Conservation (phyloP, 1,139 yeast genomes). For the Sporopachydermia cereana region DNA sequence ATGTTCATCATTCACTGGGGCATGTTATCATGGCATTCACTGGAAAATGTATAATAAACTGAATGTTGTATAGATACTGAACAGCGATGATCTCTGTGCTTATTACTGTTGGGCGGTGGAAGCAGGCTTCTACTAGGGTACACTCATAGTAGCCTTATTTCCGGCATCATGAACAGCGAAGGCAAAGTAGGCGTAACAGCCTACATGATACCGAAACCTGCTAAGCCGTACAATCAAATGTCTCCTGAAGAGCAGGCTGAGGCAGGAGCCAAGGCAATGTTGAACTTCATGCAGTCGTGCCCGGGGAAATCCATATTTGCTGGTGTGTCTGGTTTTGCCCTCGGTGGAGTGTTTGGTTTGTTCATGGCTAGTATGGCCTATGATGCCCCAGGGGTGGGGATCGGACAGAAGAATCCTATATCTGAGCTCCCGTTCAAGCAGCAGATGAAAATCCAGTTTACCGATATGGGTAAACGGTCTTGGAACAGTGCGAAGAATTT, state of each 20-base stretch:
- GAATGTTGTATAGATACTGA: too few relatives aligned
- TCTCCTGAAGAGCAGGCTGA: constrained; percentile 90
- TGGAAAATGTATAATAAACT: too few relatives aligned
- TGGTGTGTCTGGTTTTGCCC: constrained; percentile 88
- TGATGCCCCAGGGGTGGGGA: constrained; percentile 59
- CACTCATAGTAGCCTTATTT: too few relatives aligned
- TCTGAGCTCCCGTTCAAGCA: constrained; percentile 84
- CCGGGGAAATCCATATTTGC: constrained; percentile 90
- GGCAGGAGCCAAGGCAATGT: constrained; percentile 77
- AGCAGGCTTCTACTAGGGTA: too few relatives aligned
- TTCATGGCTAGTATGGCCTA: constrained; percentile 91
- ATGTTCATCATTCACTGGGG: too few relatives aligned
- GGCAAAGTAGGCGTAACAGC: constrained; percentile 3
- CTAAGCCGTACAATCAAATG: constrained; percentile 54
- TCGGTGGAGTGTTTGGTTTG: constrained; percentile 93
- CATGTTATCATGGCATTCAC: too few relatives aligned
- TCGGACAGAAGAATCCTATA: constrained; percentile 36
- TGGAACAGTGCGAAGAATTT: constrained; percentile 85
- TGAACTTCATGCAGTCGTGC: constrained; percentile 80
- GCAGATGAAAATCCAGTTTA: constrained; percentile 83
- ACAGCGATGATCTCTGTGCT: too few relatives aligned
- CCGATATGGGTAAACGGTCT: constrained; percentile 86
- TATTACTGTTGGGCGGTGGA: too few relatives aligned
- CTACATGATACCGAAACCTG: constrained; percentile 12
- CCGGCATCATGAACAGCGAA: background rate